Conservation (phyloP, 2,329 filamentous ascomycete genomes). For the Aureobasidium sp. region DNA sequence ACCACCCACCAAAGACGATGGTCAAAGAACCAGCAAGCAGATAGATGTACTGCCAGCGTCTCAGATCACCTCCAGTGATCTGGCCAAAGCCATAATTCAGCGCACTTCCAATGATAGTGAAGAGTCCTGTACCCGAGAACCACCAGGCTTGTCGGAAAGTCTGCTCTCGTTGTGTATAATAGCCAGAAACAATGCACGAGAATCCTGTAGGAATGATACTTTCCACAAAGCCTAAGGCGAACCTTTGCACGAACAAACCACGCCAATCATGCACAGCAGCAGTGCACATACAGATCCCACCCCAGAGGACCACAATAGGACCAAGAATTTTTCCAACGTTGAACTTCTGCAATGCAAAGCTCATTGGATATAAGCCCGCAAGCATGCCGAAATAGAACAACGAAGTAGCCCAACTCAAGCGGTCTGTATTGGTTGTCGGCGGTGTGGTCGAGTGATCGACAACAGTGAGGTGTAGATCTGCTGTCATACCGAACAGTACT, state of each 20-base stretch:
- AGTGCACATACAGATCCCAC: constrained; percentile 59
- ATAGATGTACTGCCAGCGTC: constrained; percentile 28
- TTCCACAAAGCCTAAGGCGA: constrained; percentile 52
- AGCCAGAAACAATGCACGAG: constrained; percentile 44
- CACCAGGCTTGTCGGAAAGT: constrained; percentile 26
- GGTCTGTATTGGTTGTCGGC: constrained; percentile 55
- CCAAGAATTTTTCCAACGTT: constrained; percentile 58
- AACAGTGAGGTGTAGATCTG: constrained; percentile 55
- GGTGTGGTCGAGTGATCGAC: constrained; percentile 45
- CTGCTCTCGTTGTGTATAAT: constrained; percentile 37
- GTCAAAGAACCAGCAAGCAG: constrained; percentile 28
- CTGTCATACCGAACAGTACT: constrained; percentile 68
- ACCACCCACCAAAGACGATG: constrained; percentile 25
- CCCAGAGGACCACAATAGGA: constrained; percentile 57
- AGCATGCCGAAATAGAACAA: constrained; percentile 78
- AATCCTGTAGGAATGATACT: constrained; percentile 51
- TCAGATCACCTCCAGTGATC: constrained; percentile 35
- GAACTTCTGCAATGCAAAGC: constrained; percentile 62
- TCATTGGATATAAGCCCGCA: constrained; percentile 65
- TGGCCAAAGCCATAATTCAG: constrained; percentile 28
- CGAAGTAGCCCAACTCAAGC: constrained; percentile 69
- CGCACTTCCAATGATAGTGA: constrained; percentile 23
- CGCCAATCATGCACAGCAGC: constrained; percentile 57
- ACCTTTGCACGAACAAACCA: constrained; percentile 52
- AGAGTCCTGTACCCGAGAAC: constrained; percentile 25